Evolutionary conservation across 2,329 filamentous ascomycete species (phyloP), one percentile per base, ranked within the genome.

Genomic region (Monilinia polystroma): DNA sequence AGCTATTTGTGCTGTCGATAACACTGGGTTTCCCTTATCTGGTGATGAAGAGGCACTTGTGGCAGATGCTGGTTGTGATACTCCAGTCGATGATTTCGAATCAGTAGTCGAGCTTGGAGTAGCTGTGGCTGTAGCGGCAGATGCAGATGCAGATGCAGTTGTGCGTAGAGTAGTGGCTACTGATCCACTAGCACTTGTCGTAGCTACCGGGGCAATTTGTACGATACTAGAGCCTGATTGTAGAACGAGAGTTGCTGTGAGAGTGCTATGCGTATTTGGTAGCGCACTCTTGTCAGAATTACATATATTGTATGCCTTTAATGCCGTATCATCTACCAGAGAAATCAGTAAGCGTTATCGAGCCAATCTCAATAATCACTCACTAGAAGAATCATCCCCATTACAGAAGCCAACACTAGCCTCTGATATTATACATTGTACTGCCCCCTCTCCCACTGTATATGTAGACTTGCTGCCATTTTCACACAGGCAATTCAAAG

Each of bases 401-500:
- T 79, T 76, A 75, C 90, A 93, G 18, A 77, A 78, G 2, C 82
- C 82, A 55, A 81, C 73, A 47, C 77, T 76, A 66, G 75, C 78
- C 73, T 85, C 83, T 10, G 84, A 84, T 11, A 84, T 79, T 45
- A 90, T 82, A 76, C 90, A 93, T 73, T 88, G 84, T 69, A 91
- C 77, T 5, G 86, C 88, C 14, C 83, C 89, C 77, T 92, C 90
- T n/a, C 88, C 89, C 58, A 92, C 73, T 1, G 90, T 92, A 72
- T 87, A 89, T 12, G 87, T 88, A 41, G 83, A 83, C 16, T 76
- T 78, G 11, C 88, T 88, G 45, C 80, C 80, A 67, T 82, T 81
- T 49, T 82, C 82, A 76, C 90, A 93, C 8, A 92, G 80, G 71
- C 88, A 91, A 72, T 81, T 78, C 71, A 91, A 75, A 35, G 87